phyloP scores from a whole-genome alignment of 768 basidiomycete genomes.

The Mycena venus region DNA sequence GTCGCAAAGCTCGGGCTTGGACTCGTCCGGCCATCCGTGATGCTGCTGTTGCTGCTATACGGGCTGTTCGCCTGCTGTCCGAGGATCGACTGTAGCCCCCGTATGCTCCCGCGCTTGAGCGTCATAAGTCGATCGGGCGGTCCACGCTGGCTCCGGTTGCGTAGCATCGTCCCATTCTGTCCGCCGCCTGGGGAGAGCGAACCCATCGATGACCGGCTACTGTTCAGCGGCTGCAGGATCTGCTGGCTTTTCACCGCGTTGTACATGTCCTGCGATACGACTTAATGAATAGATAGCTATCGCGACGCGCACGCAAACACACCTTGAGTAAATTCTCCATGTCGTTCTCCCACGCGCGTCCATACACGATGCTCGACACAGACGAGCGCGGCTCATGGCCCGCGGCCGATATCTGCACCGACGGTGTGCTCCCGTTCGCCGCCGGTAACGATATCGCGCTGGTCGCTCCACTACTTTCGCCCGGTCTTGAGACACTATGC shows the following conservation, averaged over 20 bases:
- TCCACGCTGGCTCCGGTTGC: constrained; percentile 80
- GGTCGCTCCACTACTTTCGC: constrained; percentile 58
- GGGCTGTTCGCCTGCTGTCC: constrained; percentile 79
- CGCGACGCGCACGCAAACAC: constrained; percentile 22
- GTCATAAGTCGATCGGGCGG: constrained; percentile 80
- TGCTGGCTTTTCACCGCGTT: constrained; percentile 91
- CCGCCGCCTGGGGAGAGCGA: constrained; percentile 69
- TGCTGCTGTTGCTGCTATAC: constrained; percentile 86
- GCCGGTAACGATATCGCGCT: constrained; percentile 44
- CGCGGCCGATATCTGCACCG: constrained; percentile 66
- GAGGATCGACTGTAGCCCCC: constrained; percentile 87
- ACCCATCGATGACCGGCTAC: constrained; percentile 65
- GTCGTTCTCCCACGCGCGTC: constrained; percentile 85
- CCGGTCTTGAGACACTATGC: constrained; percentile 74
- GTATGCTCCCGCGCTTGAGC: constrained; percentile 92
- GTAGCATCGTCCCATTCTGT: constrained; percentile 58
- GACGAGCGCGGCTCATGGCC: constrained; percentile 49
- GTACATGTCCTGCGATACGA: constrained; percentile 89
- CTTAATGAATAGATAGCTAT: constrained; percentile 9
- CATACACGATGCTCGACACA: constrained; percentile 58
- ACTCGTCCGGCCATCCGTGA: constrained; percentile 87
- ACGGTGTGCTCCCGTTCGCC: constrained; percentile 75
- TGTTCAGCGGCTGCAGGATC: constrained; percentile 84
- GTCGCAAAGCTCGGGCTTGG: constrained; percentile 96
- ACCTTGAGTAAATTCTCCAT: constrained; percentile 92